Percentiles rank a stretch among this genome's conserved stretches.
phyloP scores from a whole-genome alignment of 768 basidiomycete genomes.

The Udeniomyces megalosporus region DNA sequence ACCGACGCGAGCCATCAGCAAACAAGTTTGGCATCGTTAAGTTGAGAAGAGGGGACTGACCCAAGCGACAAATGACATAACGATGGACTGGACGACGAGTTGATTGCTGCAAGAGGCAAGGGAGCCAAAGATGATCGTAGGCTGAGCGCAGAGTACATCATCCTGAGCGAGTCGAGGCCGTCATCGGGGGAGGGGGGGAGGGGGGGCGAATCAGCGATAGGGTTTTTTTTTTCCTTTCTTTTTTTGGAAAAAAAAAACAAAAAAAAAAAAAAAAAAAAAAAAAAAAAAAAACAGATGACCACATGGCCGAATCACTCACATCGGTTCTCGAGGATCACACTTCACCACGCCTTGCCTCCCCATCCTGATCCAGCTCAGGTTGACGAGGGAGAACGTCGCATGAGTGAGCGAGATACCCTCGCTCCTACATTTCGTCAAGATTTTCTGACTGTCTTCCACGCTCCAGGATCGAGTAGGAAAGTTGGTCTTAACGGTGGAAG shows the following conservation, averaged over 20 bases:
- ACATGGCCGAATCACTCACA: slow-evolving; percentile 29
- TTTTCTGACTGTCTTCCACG: slow-evolving; percentile 40
- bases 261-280: background rate
- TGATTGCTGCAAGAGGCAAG: background rate
- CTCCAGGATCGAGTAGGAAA: slow-evolving; percentile 53
- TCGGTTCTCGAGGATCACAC: slow-evolving; percentile 17
- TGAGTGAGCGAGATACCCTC: slow-evolving; percentile 57
- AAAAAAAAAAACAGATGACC: background rate
- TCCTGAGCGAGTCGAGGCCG: slow-evolving; percentile 30
- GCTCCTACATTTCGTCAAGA: slow-evolving; percentile 52
- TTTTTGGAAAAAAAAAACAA: background rate
- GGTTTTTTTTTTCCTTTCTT: too few species aligned
- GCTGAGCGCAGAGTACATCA: slow-evolving; percentile 73
- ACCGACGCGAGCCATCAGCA: too few species aligned
- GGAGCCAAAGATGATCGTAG: slow-evolving; percentile 42
- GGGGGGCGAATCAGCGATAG: too few species aligned
- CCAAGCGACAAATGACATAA: slow-evolving; percentile 66
- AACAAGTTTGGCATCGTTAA: too few species aligned
- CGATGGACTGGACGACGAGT: slow-evolving; percentile 33
- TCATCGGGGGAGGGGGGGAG: too few species aligned
- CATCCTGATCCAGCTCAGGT: slow-evolving; percentile 51
- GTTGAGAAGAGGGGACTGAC: too few species aligned
- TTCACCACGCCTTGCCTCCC: slow-evolving; percentile 11
- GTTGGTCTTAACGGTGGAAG: slow-evolving; percentile 36
- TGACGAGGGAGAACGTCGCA: slow-evolving; percentile 59